Evolutionary conservation across 805 yeast genomes (phyloP), one percentile per base, ranked within the genome.

Genomic region (Candida nitratophila): DNA sequence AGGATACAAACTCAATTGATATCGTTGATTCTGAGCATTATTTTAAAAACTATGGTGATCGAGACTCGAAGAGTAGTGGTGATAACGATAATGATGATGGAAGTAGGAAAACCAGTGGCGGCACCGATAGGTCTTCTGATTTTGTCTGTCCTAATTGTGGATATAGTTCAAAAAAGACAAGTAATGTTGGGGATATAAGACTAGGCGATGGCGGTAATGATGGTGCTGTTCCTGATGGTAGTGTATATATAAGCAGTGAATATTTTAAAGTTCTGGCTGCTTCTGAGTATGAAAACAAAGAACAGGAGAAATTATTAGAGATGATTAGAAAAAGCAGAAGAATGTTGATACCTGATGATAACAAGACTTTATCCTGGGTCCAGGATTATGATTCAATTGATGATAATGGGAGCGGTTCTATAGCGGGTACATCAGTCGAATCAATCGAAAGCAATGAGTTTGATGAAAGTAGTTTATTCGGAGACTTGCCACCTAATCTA

Each of bases 401-500:
- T 24, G 33, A 33, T 3, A 30, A 24, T 11, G 33, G 21, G 12
- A n/a, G n/a, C n/a, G 27, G 7, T 37, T 15, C 20, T 8, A 26
- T 9, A n/a, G n/a, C n/a, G n/a, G n/a, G n/a, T n/a, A n/a, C n/a
- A n/a, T n/a, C n/a, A 37, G 17, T 31, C 7, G 35, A 29, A 16
- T 12, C 14, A 31, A 20, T 7, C 19, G 41, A 38, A 12, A 3
- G 8, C 45, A 17, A 51, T 47, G 39, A 40, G 50, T 14, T 22
- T 10, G 12, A 40, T 6, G 44, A 45, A 31, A 29, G 21, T 14
- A 24, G 21, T 24, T 29, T 9, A n/a, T n/a, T 21, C 3, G 36
- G 22, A 35, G 17, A 26, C 29, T 52, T 58, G 14, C 65, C 65
- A 1, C 45, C 50, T 10, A 71, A 73, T 8, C 69, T 89, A 3